Evolutionary conservation across 345 rosid genomes (phyloP), one percentile per base, ranked within the genome.

Genomic region (Brassica juncea): DNA sequence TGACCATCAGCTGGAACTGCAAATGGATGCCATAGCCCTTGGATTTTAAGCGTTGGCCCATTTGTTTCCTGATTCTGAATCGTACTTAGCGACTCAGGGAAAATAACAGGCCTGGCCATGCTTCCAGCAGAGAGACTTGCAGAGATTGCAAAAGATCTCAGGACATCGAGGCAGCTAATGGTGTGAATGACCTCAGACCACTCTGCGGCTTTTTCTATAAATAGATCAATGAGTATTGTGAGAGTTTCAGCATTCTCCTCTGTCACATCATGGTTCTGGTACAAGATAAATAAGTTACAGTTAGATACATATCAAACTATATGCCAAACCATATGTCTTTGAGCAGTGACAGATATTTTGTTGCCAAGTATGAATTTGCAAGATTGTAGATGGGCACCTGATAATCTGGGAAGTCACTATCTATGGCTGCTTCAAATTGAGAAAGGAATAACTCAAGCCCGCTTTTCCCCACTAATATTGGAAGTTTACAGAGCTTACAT

Each of bases 11-110:
- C 91, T 69, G 86, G 92, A 47, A 91, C 87, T 65, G 98, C 91
- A 86, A 85, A 91, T 12, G 98, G 98, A 84, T 94, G 99, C 98
- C 99, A 94, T 34, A 94, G 87, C 55, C 97, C 95, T 82, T 84
- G 84, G 28, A 90, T 83, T 81, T 86, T 86, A 64, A 94, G 92
- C 27, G 87, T 58, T 7, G 99, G 92, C 60, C 89, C 91, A 66
- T 83, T 79, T 31, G 55, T 69, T 47, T 82, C 87, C 69, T 81
- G 75, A 73, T 70, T 82, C 58, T 80, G 74, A 71, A 73, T 39
- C 4, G 70, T 70, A 42, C 39, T 15, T 81, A 80, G 84, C 66
- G 91, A 86, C 27, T 66, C 88, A 0, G 97, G 88, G 59, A 91
- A 85, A 4, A 92, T 73, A 74, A 82, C 77, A 67, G 99, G 98